phyloP scores from a whole-genome alignment of 257 asterid genomes.

The Salvia hispanica region DNA sequence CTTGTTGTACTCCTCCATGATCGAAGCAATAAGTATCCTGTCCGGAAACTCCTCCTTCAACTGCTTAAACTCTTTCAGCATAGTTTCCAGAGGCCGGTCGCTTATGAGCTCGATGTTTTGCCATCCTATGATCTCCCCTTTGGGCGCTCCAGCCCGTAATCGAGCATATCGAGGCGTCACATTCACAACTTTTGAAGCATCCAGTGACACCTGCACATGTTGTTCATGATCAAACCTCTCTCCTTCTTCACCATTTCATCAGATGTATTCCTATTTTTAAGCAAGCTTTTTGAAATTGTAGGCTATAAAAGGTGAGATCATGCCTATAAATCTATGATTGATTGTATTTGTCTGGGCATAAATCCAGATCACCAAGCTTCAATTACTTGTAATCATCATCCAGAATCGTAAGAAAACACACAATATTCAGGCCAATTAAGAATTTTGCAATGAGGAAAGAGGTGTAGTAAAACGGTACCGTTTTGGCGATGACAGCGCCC shows the following conservation, averaged over 20 bases:
- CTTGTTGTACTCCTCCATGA: slow-evolving; percentile 94
- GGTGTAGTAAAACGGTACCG: slow-evolving; percentile 90
- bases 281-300: no score
- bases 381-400: not conserved
- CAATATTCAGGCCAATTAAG: no score
- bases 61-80: slow-evolving; percentile 81
- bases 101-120: slow-evolving; percentile 91
- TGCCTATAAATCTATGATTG: not conserved
- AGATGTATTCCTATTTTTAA: not conserved
- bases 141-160: slow-evolving; percentile 65
- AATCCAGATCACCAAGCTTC: not conserved
- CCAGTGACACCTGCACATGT: slow-evolving; percentile 73
- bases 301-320: not conserved
- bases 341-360: not conserved
- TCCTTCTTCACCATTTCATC: not conserved
- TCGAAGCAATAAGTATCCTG: slow-evolving; percentile 92
- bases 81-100: slow-evolving; percentile 88
- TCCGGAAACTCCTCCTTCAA: slow-evolving; percentile 87
- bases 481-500: slow-evolving; percentile 99
- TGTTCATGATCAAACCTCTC: not conserved
- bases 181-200: slow-evolving; percentile 85
- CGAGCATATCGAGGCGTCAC: slow-evolving; percentile 97
- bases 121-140: slow-evolving; percentile 94
- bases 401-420: not conserved
- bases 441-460: slow-evolving; percentile 67